phyloP scores from a whole-genome alignment of 805 yeast genomes.

The Trichomonascus vanleenenianus region DNA sequence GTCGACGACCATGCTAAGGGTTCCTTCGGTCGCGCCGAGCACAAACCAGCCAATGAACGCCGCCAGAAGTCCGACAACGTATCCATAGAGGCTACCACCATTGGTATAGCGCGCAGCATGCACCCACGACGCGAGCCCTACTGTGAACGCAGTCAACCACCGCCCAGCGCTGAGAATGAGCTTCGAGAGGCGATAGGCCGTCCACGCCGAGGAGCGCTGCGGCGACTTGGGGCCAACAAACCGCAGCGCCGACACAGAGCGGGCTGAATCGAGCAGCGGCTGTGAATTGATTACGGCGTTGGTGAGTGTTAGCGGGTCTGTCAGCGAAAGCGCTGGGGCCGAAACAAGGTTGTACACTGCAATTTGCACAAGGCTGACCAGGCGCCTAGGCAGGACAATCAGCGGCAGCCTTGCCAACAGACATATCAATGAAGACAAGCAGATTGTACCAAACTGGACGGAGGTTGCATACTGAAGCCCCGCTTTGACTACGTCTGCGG shows the following conservation, averaged over 20 bases:
- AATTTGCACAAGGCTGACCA: conserved; percentile 19
- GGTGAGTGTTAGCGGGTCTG: conserved; percentile 32
- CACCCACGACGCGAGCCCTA: conserved; percentile 34
- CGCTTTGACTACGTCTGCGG: conserved; percentile 16
- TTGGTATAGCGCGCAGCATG: conserved; percentile 30
- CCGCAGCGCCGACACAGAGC: conserved; percentile 17
- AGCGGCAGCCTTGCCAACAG: conserved; percentile 30
- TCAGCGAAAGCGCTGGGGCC: conserved; percentile 23
- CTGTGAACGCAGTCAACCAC: conserved; percentile 27
- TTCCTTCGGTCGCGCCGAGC: conserved; percentile 36
- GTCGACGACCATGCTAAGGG: conserved; percentile 31
- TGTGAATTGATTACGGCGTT: conserved; percentile 29
- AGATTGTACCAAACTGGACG: conserved; percentile 31
- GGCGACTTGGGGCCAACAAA: not conserved
- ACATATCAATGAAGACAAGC: conserved; percentile 26
- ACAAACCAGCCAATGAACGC: conserved; percentile 36
- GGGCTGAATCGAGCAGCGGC: conserved; percentile 29
- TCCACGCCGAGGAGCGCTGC: not conserved
- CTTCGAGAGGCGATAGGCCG: conserved; percentile 32
- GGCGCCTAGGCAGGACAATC: conserved; percentile 28
- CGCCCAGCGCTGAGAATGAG: conserved; percentile 31
- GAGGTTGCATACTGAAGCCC: conserved; percentile 24
- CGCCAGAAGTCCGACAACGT: conserved; percentile 33
- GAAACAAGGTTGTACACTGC: conserved; percentile 21
- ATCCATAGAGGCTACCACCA: conserved; percentile 33